Evolutionary conservation across 345 rosid species (phyloP).

Genomic region (Gossypium raimondii): DNA sequence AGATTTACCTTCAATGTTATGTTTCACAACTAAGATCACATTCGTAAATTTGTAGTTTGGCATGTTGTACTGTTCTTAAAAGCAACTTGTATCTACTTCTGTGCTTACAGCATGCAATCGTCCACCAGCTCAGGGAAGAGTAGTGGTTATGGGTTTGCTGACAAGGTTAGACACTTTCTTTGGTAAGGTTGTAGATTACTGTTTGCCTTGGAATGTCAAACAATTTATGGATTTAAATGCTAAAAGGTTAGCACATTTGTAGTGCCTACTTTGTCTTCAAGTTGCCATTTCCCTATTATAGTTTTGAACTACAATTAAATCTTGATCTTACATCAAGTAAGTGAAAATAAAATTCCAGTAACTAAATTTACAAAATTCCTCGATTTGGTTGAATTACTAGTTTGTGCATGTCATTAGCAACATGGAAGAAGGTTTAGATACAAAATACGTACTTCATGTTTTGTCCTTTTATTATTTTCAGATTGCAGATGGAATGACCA

Average conservation of each 20-base stretch:
- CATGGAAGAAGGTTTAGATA: conserved; percentile 9
- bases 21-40: conserved; percentile 2
- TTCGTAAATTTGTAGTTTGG: conserved; percentile 1
- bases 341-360: not conserved
- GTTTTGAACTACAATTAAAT: not conserved
- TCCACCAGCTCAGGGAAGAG: conserved; percentile 62
- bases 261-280: not conserved
- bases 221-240: not conserved
- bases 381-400: not conserved
- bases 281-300: not conserved
- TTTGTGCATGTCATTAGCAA: not conserved
- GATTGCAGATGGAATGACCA: conserved; percentile 99
- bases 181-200: not conserved
- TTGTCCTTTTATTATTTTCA: conserved; percentile 33
- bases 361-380: not conserved
- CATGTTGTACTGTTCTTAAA: not conserved
- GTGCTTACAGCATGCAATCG: conserved; percentile 49
- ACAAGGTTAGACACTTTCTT: conserved; percentile 61
- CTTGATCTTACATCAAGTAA: not conserved
- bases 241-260: not conserved
- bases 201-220: not conserved
- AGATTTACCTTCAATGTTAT: not conserved
- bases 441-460: conserved; percentile 11
- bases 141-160: conserved; percentile 94
- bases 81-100: conserved; percentile 7